Percentiles rank a stretch among this genome's conserved stretches.
Conservation (phyloP, 148 eudicot species). For the Agrostemma githago region DNA sequence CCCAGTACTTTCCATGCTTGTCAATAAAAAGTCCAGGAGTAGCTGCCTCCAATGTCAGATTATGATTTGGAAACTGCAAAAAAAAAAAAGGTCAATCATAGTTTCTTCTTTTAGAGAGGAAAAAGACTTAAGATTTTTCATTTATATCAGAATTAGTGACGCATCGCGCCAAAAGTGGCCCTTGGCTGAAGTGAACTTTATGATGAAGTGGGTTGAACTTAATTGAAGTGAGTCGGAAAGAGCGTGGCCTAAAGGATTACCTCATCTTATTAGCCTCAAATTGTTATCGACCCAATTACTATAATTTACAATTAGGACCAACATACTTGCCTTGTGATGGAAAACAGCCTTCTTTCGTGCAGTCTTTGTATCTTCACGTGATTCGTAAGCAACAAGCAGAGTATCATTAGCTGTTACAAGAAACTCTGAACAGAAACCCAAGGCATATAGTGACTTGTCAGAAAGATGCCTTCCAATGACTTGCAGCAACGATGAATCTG, state of each 20-base stretch:
- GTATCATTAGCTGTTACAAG: constrained; percentile 56
- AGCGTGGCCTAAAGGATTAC: too few relatives aligned
- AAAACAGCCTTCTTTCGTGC: constrained; percentile 72
- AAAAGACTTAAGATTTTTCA: too few relatives aligned
- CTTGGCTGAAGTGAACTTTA: too few relatives aligned
- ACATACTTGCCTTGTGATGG: constrained; percentile 75
- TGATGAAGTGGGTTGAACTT: too few relatives aligned
- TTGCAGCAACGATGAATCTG: constrained; percentile 51
- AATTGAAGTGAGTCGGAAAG: too few relatives aligned
- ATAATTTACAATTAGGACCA: background rate
- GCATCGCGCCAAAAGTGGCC: too few relatives aligned
- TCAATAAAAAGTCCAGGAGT: constrained; percentile 67
- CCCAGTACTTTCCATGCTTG: constrained; percentile 73
- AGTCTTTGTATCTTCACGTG: constrained; percentile 41
- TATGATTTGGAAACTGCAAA: constrained; percentile 70
- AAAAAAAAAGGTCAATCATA: background rate
- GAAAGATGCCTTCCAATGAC: constrained; percentile 46
- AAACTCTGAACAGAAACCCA: constrained; percentile 63
- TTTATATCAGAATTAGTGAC: too few relatives aligned
- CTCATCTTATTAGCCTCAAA: too few relatives aligned
- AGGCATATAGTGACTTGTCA: constrained; percentile 64
- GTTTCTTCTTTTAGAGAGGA: background rate
- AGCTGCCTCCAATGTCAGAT: constrained; percentile 63
- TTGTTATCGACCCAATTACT: background rate
- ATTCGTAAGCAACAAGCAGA: constrained; percentile 47